phyloP scores from a whole-genome alignment of 164 flowering plant genomes.

The Tetrastigma voinierianum region DNA sequence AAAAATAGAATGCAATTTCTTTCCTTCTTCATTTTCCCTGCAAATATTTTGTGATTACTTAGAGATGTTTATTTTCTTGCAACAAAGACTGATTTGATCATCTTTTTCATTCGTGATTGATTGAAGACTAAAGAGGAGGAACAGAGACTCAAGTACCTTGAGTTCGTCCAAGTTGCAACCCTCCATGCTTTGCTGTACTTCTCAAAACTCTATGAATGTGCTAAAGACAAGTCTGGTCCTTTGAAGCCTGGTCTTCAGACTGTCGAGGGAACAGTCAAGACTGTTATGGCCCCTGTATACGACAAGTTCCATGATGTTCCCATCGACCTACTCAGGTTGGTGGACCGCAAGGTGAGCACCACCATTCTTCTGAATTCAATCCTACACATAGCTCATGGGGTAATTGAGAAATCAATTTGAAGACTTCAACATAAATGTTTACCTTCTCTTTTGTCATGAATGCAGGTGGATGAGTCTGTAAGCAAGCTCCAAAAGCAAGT shows the following conservation, averaged over 20 bases:
- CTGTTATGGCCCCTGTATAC: slow-evolving; percentile 38
- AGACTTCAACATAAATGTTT: not conserved
- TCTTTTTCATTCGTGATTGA: too few relatives aligned
- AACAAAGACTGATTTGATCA: too few relatives aligned
- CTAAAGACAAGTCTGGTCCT: slow-evolving; percentile 48
- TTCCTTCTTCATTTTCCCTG: too few relatives aligned
- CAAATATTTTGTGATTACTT: too few relatives aligned
- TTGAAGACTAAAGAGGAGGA: slow-evolving; percentile 10
- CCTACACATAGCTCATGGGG: not conserved
- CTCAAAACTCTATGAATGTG: slow-evolving; percentile 26
- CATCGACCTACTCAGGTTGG: slow-evolving; percentile 34
- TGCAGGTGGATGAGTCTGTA: slow-evolving; percentile 41
- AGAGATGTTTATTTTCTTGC: too few relatives aligned
- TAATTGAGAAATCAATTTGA: too few relatives aligned
- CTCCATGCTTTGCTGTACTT: slow-evolving; percentile 25
- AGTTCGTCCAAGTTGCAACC: slow-evolving; percentile 38
- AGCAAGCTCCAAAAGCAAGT: slow-evolving; percentile 25
- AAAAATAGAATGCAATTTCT: too few relatives aligned
- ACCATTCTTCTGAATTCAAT: not conserved
- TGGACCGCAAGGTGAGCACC: slow-evolving; percentile 38
- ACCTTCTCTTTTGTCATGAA: not conserved
- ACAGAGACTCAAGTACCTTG: slow-evolving; percentile 37
- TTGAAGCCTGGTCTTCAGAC: slow-evolving; percentile 46
- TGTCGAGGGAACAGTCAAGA: slow-evolving; percentile 45
- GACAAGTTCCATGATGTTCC: slow-evolving; percentile 39